These are phyloP conservation scores for Maudiozyma pseudohumilis DNA, from an alignment of 805 yeast species.

Conservation along the genomic window DNA sequence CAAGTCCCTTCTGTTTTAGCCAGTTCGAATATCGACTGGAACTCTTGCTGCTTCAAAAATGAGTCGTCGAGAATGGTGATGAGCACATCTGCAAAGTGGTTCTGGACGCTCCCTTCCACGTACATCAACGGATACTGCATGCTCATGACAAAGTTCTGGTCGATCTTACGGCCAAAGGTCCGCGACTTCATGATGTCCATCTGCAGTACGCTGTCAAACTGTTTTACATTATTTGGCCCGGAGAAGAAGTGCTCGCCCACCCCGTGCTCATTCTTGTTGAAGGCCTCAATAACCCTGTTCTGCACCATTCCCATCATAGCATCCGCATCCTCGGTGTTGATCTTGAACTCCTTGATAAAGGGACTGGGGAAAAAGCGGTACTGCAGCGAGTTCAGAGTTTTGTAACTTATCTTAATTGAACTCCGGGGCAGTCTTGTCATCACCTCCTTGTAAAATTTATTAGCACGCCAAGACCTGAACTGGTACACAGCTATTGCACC, in stretches of 20 bases:
- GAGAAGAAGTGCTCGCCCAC: conserved; percentile 12
- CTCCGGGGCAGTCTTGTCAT: conserved; percentile 12
- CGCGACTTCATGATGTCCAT: conserved; percentile 7
- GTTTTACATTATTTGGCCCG: conserved; percentile 10
- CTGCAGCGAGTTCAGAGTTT: conserved; percentile 12
- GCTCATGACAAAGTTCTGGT: conserved; percentile 8
- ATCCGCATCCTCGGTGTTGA: conserved; percentile 5
- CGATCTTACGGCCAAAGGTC: conserved; percentile 7
- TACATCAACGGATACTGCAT: conserved; percentile 12
- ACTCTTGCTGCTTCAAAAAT: neutral
- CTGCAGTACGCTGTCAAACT: conserved; percentile 7
- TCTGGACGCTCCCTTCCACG: conserved; percentile 3
- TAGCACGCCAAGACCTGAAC: conserved; percentile 18
- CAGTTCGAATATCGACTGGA: conserved; percentile 4
- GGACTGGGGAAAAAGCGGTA: conserved; percentile 7
- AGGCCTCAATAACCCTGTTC: conserved; percentile 17
- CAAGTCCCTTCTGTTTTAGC: conserved; percentile 6
- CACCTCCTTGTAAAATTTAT: conserved; percentile 10
- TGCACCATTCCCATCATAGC: conserved; percentile 10
- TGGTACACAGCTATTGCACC: conserved; percentile 15
- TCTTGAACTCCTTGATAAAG: conserved; percentile 1
- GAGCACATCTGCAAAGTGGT: conserved; percentile 12
- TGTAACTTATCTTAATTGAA: conserved; percentile 8
- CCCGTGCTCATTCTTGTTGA: conserved; percentile 16
- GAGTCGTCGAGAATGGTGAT: conserved; percentile 12